phyloP scores from a whole-genome alignment of 2,329 filamentous ascomycete genomes.

The Penicillium sp. region DNA sequence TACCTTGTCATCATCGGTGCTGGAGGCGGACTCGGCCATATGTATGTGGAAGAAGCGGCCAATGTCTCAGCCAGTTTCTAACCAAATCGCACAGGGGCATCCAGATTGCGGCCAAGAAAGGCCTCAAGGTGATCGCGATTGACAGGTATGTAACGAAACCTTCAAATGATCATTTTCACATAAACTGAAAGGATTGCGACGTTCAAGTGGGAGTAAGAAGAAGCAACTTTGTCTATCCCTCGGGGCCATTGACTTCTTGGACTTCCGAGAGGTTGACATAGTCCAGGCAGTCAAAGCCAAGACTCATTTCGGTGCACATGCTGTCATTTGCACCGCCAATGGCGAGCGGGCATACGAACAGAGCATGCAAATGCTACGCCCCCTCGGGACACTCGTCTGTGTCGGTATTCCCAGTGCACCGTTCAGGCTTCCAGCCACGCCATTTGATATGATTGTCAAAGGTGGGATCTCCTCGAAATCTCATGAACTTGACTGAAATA shows the following conservation, averaged over 20 bases:
- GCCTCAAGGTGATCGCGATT: conserved; percentile 40
- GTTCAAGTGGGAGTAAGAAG: conserved; percentile 35
- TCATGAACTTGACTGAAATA: no score
- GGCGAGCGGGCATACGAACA: conserved; percentile 48
- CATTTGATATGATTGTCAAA: conserved; percentile 51
- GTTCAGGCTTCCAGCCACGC: conserved; percentile 49
- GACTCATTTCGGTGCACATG: conserved; percentile 50
- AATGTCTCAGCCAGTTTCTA: neutral
- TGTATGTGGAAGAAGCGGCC: conserved; percentile 25
- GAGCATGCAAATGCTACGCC: conserved; percentile 47
- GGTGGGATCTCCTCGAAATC: conserved; percentile 26
- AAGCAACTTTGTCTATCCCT: conserved; percentile 35
- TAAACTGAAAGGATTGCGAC: conserved; percentile 1
- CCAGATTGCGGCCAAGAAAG: conserved; percentile 40
- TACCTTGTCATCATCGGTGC: conserved; percentile 41
- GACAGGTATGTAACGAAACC: conserved; percentile 30
- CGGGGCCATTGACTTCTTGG: conserved; percentile 37
- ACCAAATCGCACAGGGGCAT: conserved; percentile 30
- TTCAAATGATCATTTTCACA: neutral
- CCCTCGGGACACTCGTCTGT: conserved; percentile 51
- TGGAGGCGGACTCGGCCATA: conserved; percentile 43
- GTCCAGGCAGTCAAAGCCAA: conserved; percentile 42
- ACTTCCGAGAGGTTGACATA: conserved; percentile 40
- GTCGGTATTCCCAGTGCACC: conserved; percentile 49
- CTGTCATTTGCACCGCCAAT: conserved; percentile 51